Evolutionary conservation across 2,329 filamentous ascomycete species (phyloP), one percentile per base, ranked within the genome.

Genomic region (Pestalotiopsis sp.): DNA sequence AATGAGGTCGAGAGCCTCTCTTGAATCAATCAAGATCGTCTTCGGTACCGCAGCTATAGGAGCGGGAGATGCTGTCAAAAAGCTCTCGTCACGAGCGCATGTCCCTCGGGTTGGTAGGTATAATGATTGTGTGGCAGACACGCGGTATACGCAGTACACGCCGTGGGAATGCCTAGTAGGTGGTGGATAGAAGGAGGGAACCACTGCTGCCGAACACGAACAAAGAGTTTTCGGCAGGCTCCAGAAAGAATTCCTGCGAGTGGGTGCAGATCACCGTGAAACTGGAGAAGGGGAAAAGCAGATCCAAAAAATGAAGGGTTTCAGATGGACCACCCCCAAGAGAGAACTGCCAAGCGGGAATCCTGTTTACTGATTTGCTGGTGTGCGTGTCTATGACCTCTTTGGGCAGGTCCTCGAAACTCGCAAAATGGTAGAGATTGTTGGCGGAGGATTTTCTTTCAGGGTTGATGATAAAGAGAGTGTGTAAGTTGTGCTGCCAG

Each of bases 391-490:
- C 20, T 27, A 27, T 59, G 31, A 36, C 59, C 31, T 62, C 38
- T 62, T 62, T 39, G 27, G 59, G 59, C 59, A 62, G 59, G 59
- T 62, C 25, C 27, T 62, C 31, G 25, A 36, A 39, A 38, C n/a
- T 39, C 13, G 36, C n/a, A 39, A 20, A 59, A 39, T 62, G 59
- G n/a, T 14, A 39, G 20, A 62, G 27, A 62, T 38, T 13, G 59
- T 17, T 62, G n/a, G 45, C 14, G 45, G 45, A 17, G 2, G 20
- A n/a, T 52, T 20, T 20, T n/a, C 45, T 52, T 52, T 52, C 45
- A 52, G 45, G 31, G 20, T 20, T 9, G 45, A 52, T 62, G 31
- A 62, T 62, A 62, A 62, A 62, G 31, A 62, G 59, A 62, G 59
- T 39, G 59, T 27, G 31, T 62, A n/a, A 36, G 27, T 20, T 17